phyloP scores from a whole-genome alignment of 345 rosid genomes.

The Durio zibethinus region DNA sequence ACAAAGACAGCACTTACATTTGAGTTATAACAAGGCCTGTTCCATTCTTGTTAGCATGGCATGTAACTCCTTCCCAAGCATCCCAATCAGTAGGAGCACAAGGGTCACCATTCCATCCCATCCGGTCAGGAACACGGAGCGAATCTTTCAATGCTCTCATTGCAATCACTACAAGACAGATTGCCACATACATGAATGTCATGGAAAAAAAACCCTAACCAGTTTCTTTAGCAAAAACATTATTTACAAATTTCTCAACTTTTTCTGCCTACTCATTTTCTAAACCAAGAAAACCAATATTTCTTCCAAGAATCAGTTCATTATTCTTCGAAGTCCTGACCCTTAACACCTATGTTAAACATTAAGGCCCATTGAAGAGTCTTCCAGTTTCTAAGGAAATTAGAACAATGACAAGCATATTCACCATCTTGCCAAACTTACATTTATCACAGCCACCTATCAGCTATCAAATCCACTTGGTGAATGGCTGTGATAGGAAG shows the following conservation, averaged over 20 bases:
- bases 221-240: neutral
- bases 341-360: neutral
- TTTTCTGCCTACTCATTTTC: neutral
- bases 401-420: neutral
- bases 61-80: constrained; percentile 98
- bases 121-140: constrained; percentile 74
- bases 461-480: neutral
- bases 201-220: neutral
- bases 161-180: constrained; percentile 52
- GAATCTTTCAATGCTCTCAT: constrained; percentile 94
- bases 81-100: constrained; percentile 98
- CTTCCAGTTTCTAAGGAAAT: neutral
- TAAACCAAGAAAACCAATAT: neutral
- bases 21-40: constrained; percentile 75
- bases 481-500: neutral
- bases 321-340: neutral
- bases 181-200: neutral
- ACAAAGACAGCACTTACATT: constrained; percentile 55
- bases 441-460: neutral
- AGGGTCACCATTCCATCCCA: constrained; percentile 99
- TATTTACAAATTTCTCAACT: neutral
- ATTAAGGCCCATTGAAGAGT: neutral
- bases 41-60: constrained; percentile 57
- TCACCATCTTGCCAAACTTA: neutral
- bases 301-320: neutral